Percentiles rank a stretch among this genome's conserved stretches.
These are phyloP conservation scores for Turritis glabra DNA, from an alignment of 345 rosid species.

Conservation along the genomic window DNA sequence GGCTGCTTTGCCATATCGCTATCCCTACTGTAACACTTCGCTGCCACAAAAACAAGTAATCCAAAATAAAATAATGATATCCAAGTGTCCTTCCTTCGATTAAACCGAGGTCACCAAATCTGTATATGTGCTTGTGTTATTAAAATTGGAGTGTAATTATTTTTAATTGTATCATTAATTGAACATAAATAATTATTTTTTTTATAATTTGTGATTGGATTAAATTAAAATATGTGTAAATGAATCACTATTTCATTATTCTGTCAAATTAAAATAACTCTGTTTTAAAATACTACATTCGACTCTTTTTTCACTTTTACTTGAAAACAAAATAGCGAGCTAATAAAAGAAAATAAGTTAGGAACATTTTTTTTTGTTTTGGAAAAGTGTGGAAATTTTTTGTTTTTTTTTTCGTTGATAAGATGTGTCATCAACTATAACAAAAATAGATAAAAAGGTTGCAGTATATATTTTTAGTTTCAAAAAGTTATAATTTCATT, in stretches of 20 bases:
- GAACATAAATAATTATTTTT: not conserved
- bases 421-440: not conserved
- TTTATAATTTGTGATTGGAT: not conserved
- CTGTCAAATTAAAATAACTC: too few relatives aligned
- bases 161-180: not conserved
- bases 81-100: conserved; percentile 37
- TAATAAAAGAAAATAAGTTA: not conserved
- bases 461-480: not conserved
- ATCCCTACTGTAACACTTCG: conserved; percentile 15
- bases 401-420: not conserved
- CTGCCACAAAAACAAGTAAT: conserved; percentile 19
- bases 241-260: not conserved
- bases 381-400: not conserved
- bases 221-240: too few relatives aligned
- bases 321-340: not conserved
- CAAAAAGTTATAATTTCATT: not conserved
- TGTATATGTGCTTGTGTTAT: not conserved
- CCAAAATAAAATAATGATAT: conserved; percentile 14
- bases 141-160: not conserved
- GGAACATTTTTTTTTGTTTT: not conserved
- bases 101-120: conserved; percentile 42
- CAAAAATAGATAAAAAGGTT: conserved; percentile 2
- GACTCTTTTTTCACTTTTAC: not conserved
- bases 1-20: conserved; percentile 24
- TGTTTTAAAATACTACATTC: too few relatives aligned